Evolutionary conservation across 768 basidiomycete species (phyloP).

Genomic region (Kondoa malvinella): DNA sequence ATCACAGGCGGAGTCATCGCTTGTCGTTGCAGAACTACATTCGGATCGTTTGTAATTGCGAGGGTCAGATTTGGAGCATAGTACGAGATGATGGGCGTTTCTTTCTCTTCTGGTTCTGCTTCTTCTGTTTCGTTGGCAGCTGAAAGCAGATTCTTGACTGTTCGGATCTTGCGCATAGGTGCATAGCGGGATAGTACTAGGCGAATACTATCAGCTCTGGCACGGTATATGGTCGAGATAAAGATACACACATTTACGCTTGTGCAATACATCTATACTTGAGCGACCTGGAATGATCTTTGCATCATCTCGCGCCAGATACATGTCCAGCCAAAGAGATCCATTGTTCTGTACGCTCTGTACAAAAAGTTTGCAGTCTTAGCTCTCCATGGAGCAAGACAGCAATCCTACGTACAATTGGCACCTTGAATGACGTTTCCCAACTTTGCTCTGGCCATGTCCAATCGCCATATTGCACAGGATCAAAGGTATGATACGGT

Average conservation of each 20-base stretch:
- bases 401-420: conserved; percentile 5
- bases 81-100: conserved; percentile 29
- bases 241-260: conserved; percentile 49
- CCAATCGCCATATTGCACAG: conserved; percentile 16
- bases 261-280: conserved; percentile 46
- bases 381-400: neutral
- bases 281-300: conserved; percentile 49
- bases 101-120: conserved; percentile 24
- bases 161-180: conserved; percentile 52
- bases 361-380: neutral
- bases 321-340: conserved; percentile 67
- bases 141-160: conserved; percentile 61
- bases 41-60: conserved; percentile 59
- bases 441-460: conserved; percentile 12
- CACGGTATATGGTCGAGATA: conserved; percentile 1
- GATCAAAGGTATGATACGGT: conserved; percentile 16
- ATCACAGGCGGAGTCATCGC: conserved; percentile 37
- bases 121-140: conserved; percentile 30
- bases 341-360: conserved; percentile 64
- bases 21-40: conserved; percentile 40
- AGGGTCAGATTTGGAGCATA: conserved; percentile 88
- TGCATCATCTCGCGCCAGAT: conserved; percentile 49
- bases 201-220: neutral
- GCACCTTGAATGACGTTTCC: conserved; percentile 21
- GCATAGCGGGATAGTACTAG: conserved; percentile 74